Percentiles rank a stretch among this genome's conserved stretches.
These are phyloP conservation scores for Saccharomyces hybrid DNA, from an alignment of 1,139 yeast species.

Conservation along the genomic window DNA sequence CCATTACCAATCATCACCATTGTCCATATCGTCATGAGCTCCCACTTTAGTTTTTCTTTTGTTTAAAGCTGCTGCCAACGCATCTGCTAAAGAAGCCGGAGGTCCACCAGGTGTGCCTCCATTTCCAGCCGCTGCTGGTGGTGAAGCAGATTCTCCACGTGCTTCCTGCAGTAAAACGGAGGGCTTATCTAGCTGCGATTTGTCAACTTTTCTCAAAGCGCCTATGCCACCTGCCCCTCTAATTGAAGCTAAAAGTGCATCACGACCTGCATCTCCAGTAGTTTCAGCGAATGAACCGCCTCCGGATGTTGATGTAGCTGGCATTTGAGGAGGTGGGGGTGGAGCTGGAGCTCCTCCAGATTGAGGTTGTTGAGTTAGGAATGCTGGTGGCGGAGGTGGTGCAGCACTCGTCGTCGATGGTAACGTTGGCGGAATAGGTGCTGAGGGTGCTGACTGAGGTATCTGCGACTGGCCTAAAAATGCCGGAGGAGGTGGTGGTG, in stretches of 20 bases:
- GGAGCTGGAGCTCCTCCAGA: slow-evolving; percentile 20
- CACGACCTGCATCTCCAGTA: slow-evolving; percentile 53
- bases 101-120: slow-evolving; percentile 33
- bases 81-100: slow-evolving; percentile 62
- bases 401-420: slow-evolving; percentile 10
- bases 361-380: slow-evolving; percentile 9
- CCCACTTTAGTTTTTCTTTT: slow-evolving; percentile 78
- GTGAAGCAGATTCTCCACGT: slow-evolving; percentile 36
- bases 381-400: slow-evolving; percentile 29
- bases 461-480: neutral
- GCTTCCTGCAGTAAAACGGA: slow-evolving; percentile 66
- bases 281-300: slow-evolving; percentile 32
- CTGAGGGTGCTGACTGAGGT: slow-evolving; percentile 6
- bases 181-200: slow-evolving; percentile 73
- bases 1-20: slow-evolving; percentile 54
- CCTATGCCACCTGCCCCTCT: slow-evolving; percentile 73
- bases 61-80: slow-evolving; percentile 77
- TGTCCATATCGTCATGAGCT: slow-evolving; percentile 78
- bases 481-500: slow-evolving; percentile 11
- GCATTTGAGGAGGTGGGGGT: slow-evolving; percentile 36
- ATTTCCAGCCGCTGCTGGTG: slow-evolving; percentile 35
- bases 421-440: slow-evolving; percentile 9
- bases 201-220: slow-evolving; percentile 66
- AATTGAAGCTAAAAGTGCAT: slow-evolving; percentile 81
- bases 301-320: slow-evolving; percentile 30